These are phyloP conservation scores for Tardiomyces blankii DNA, from an alignment of 1,139 yeast species.

Conservation along the genomic window DNA sequence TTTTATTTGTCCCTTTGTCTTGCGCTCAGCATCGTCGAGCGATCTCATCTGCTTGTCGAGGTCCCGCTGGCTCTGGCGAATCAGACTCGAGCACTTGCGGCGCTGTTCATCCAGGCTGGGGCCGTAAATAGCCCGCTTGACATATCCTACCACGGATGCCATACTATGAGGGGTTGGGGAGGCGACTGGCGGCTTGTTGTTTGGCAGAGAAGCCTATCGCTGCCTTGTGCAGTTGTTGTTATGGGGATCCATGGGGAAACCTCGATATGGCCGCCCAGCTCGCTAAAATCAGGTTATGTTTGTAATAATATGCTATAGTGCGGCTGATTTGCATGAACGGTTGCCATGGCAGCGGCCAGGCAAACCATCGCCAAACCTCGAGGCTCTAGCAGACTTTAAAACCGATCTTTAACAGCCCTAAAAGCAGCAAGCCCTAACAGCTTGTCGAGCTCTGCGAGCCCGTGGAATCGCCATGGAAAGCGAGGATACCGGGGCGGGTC, in stretches of 20 bases:
- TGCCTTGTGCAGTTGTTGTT: too few species aligned
- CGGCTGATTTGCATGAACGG: too few species aligned
- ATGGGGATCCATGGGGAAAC: too few species aligned
- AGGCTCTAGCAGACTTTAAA: too few species aligned
- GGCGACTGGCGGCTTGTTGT: neutral
- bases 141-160: slow-evolving; percentile 5
- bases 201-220: too few species aligned
- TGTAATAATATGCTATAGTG: too few species aligned
- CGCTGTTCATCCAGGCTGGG: slow-evolving; percentile 95
- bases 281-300: too few species aligned
- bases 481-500: too few species aligned
- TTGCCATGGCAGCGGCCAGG: too few species aligned
- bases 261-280: too few species aligned
- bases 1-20: slow-evolving; percentile 67
- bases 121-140: slow-evolving; percentile 85
- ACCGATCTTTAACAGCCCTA: neutral
- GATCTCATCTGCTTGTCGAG: slow-evolving; percentile 62
- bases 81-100: slow-evolving; percentile 68
- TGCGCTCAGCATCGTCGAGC: slow-evolving; percentile 41
- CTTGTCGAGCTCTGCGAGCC: neutral
- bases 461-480: too few species aligned
- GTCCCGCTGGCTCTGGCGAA: slow-evolving; percentile 78
- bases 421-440: neutral
- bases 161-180: neutral
- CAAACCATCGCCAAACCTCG: too few species aligned